Base-by-base conservation (phyloP, 495 filamentous ascomycete species). In the Patellaria atrata region DNA sequence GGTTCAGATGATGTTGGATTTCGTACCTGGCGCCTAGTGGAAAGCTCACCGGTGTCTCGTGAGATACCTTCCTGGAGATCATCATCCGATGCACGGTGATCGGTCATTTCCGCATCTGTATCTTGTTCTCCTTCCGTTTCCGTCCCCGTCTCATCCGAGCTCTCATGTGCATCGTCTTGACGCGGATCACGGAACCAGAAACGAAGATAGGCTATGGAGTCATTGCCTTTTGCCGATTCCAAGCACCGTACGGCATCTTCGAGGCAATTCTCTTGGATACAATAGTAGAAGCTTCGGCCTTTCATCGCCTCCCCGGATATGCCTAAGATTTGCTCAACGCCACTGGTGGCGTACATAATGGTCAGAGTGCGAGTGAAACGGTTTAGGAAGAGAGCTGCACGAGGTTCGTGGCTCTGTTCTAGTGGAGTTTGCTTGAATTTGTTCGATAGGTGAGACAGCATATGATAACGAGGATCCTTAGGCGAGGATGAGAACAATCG, bases 151-250 rank as follows among this genome's bases (percentile, higher is more conserved):
- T 35, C 43, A 18, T 43, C 43, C 10, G 18, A 54, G n/a, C n/a
- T n/a, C n/a, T n/a, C n/a, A n/a, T n/a, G n/a, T 46, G 35, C 47
- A 44, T 67, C 65, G 30, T 63, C 60, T 34, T 60, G 55, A 35
- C 67, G 63, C 18, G 82, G 83, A 54, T 91, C 77, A 22, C 79
- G 68, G 53, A 76, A 86, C 67, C 73, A 82, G 50, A 93, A 93
- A n/a, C 84, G 78, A 33, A 93, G 63, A 46, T 93, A 93, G 10
- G 84, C 83, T 45, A 93, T 91, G 9, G 84, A 91, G 44, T 91
- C 82, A 45, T 93, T 91, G n/a, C 74, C 76, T 51, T 93, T 91
- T 5, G 84, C 84, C 44, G 75, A 75, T 51, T 91, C 82, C 27
- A 93, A 56, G 44, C 75, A 83, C 38, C 71, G 67, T 9, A 85